Base-by-base conservation (phyloP, 2,329 filamentous ascomycete species). In the Rosellinia necatrix region DNA sequence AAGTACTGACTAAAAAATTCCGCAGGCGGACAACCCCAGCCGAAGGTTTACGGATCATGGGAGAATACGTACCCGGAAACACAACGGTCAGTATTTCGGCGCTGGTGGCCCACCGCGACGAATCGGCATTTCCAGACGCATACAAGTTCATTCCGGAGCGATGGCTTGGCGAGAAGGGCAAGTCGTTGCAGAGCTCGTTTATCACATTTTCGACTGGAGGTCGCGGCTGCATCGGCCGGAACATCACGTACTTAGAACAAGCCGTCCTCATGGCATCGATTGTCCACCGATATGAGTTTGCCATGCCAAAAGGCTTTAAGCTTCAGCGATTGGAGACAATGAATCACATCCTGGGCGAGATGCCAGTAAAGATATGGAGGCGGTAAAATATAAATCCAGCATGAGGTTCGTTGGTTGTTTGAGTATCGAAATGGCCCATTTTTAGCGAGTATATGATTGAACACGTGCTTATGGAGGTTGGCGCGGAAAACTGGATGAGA, bases 271-370 rank as follows among this genome's bases (percentile, higher is more conserved):
- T 52, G 7, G 49, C 49, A 12, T 51, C 49, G 15, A 19, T 51
- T 8, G 49, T 43, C 17, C 38, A 37, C 40, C n/a, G 38, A 10
- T 51, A 51, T 8, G 49, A 51, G 12, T 51, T 52, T 22, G 49
- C 40, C 12, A 12, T 52, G 1, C 40, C 49, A 2, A 29, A 52
- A 38, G 40, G 49, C 4, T 52, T 52, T 10, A 7, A 44, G 30
- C 40, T 52, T 2, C 22, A 46, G 19, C 38, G 49, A 30, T 22
- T 38, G 17, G 49, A 52, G 10, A 44, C 40, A 4, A 51, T 51
- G 40, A 51, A 51, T 15, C 49, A 51, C 21, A 51, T 51, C n/a
- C 38, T 51, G 15, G 49, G 49, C n/a, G 30, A 43, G 38, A 52
- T 52, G 49, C 40, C 40, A 17, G 30, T 52, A 6, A 52, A 52